A percentile compares a stretch with the other conserved stretches of the same genome.
These are phyloP conservation scores for Parastagonospora nodorum DNA, from an alignment of 2,329 filamentous ascomycete species.

Conservation along the genomic window DNA sequence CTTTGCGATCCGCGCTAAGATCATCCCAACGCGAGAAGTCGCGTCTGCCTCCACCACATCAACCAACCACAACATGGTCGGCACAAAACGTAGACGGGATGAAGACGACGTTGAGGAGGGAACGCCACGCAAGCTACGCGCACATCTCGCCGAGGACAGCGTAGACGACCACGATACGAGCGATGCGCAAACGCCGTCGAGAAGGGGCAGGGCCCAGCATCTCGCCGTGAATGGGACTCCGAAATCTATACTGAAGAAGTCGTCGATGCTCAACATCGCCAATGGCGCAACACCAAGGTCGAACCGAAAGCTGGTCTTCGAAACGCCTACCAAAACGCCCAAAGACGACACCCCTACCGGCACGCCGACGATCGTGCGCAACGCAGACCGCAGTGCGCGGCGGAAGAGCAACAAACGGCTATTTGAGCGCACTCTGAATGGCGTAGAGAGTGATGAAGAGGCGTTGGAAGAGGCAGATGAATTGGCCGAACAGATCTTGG, in stretches of 20 bases:
- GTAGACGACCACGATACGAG: slow-evolving; percentile 24
- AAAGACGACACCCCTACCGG: slow-evolving; percentile 40
- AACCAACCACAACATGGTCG: slow-evolving; percentile 28
- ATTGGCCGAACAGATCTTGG: slow-evolving; percentile 72
- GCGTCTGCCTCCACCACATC: slow-evolving; percentile 18
- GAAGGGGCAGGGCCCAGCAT: slow-evolving; percentile 25
- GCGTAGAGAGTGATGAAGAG: slow-evolving; percentile 70
- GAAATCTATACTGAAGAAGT: slow-evolving; percentile 42
- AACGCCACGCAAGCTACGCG: slow-evolving; percentile 35
- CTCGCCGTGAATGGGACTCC: slow-evolving; percentile 36
- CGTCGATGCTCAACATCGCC: slow-evolving; percentile 21
- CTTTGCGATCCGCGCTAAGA: background rate
- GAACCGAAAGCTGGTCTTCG: slow-evolving; percentile 53
- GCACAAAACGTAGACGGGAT: slow-evolving; percentile 39
- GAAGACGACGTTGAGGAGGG: slow-evolving; percentile 23
- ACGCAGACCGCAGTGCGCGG: slow-evolving; percentile 83
- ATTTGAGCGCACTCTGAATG: slow-evolving; percentile 71
- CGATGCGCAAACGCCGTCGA: slow-evolving; percentile 39
- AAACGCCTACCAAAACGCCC: slow-evolving; percentile 48
- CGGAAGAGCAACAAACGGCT: slow-evolving; percentile 81
- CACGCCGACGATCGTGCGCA: slow-evolving; percentile 69
- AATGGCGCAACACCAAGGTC: slow-evolving; percentile 49
- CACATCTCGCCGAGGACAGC: slow-evolving; percentile 15
- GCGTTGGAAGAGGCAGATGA: slow-evolving; percentile 68
- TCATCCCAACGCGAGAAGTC: slow-evolving; percentile 24